Base-by-base conservation (phyloP, 495 filamentous ascomycete species). In the Geopyxis carbonaria region DNA sequence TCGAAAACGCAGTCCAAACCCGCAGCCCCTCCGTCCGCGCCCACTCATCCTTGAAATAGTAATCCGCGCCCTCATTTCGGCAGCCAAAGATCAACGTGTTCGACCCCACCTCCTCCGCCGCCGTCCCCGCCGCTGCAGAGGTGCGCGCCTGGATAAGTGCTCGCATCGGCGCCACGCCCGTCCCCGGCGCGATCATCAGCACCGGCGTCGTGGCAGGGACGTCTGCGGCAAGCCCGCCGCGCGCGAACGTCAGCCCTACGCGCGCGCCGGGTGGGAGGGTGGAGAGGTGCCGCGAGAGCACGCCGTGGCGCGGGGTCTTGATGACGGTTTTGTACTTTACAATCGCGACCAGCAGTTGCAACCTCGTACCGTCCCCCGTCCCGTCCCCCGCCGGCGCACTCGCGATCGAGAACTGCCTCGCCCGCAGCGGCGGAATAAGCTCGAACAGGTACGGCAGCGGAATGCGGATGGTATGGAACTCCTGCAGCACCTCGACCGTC, bases 291-390 rank as follows among this genome's bases (percentile, higher is more conserved):
- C 80, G 72, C 11, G 89, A 91, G 55, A 86, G 93, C 27, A 95
- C 76, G 0, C 89, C 89, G 51, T 89, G 70, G 14, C 91, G 68
- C 2, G 80, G 76, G 38, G 77, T 76, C 54, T 81, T 82, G 45
- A 95, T 77, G 10, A 93, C 76, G 2, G 86, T 93, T 31, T 73
- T 70, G 56, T 93, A 95, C 48, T 86, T 81, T 31, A 93, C 84
- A 21, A 94, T 75, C n/a, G 89, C 91, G 10, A 82, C 72, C 15
- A 94, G 62, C 10, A 95, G 64, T 40, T 93, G 75, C 19, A 95
- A 64, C 5, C 9, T 61, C 64, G 1, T 67, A 65, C 14, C 8
- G 11, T 27, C 9, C 29, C 27, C 25, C 15, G 25, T 10, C n/a
- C n/a, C n/a, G n/a, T n/a, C n/a, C n/a, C n/a, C n/a, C n/a, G n/a